Percentiles rank a stretch among this genome's conserved stretches.
phyloP scores from a whole-genome alignment of 2,329 filamentous ascomycete species.

The Colletotrichum scovillei region DNA sequence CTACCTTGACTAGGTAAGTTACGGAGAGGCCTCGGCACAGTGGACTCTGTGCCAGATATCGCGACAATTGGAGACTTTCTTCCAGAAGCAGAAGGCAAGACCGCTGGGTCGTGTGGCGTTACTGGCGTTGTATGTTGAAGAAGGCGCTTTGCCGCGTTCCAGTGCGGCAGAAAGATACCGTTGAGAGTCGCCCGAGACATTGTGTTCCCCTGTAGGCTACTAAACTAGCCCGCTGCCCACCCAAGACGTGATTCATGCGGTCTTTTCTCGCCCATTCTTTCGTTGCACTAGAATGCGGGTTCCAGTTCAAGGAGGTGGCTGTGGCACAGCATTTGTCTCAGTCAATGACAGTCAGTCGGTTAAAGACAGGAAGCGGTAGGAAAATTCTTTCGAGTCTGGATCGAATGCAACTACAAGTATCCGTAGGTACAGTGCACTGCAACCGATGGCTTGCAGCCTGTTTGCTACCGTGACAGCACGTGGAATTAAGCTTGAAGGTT shows the following conservation, averaged over 20 bases:
- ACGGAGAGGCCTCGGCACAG: neutral
- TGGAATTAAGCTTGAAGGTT: constrained; percentile 34
- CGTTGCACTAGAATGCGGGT: neutral
- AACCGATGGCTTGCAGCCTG: neutral
- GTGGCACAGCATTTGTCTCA: neutral
- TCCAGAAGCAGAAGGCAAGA: constrained; percentile 30
- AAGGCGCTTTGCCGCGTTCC: constrained; percentile 20
- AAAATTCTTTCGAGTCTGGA: neutral
- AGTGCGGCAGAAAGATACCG: neutral
- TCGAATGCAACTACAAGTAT: neutral
- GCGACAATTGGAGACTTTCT: constrained; percentile 7
- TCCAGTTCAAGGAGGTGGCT: constrained; percentile 6
- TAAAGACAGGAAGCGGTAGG: neutral
- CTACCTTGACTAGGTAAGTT: neutral
- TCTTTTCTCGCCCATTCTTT: neutral
- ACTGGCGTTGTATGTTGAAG: constrained; percentile 4
- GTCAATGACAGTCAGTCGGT: neutral
- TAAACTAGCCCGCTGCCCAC: neutral
- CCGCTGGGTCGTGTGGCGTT: constrained; percentile 23
- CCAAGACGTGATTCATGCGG: constrained; percentile 9
- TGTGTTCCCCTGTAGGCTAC: neutral
- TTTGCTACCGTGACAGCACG: neutral
- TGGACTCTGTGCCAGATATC: constrained; percentile 27
- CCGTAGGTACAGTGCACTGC: neutral
- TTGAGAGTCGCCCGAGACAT: neutral